A percentile compares a stretch with the other conserved stretches of the same genome.
phyloP scores from a whole-genome alignment of 2,329 filamentous ascomycete species.

The Xylaria sp. region DNA sequence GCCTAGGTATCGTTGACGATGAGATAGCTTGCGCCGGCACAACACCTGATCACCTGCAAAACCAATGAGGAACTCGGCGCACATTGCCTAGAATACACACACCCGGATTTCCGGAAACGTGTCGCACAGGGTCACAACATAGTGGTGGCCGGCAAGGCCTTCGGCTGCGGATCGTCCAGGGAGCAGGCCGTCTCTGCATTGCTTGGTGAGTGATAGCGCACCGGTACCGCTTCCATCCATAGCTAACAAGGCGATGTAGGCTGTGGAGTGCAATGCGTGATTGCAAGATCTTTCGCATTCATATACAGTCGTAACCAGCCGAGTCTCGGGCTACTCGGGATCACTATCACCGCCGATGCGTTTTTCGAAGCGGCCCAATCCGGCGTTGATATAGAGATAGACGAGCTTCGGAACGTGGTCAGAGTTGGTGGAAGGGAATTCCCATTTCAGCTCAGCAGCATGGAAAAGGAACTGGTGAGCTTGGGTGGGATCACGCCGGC shows the following conservation, averaged over 20 bases:
- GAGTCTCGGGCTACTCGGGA: slow-evolving; percentile 47
- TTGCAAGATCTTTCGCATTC: slow-evolving; percentile 49
- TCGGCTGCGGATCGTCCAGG: slow-evolving; percentile 50
- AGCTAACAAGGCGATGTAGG: slow-evolving; percentile 24
- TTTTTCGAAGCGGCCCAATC: slow-evolving; percentile 44
- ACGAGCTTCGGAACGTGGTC: slow-evolving; percentile 32
- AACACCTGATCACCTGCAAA: slow-evolving; percentile 36
- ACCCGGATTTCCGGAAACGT: slow-evolving; percentile 44
- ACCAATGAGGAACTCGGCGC: slow-evolving; percentile 40
- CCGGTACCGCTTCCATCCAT: neutral
- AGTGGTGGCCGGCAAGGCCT: slow-evolving; percentile 49
- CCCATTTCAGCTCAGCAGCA: slow-evolving; percentile 41
- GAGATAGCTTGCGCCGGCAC: slow-evolving; percentile 40
- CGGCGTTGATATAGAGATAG: slow-evolving; percentile 41
- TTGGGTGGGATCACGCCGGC: slow-evolving; percentile 43
- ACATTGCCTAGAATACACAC: slow-evolving; percentile 45
- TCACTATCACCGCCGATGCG: slow-evolving; percentile 41
- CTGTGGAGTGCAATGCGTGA: slow-evolving; percentile 45
- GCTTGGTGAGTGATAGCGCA: neutral
- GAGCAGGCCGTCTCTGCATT: slow-evolving; percentile 48
- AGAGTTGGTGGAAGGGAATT: slow-evolving; percentile 33
- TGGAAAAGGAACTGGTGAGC: slow-evolving; percentile 43
- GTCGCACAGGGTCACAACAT: slow-evolving; percentile 42
- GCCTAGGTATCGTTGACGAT: slow-evolving; percentile 19
- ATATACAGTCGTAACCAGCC: slow-evolving; percentile 51